Evolutionary conservation across 441 rosid species (phyloP).

Genomic region (Francoa sonchifolia): DNA sequence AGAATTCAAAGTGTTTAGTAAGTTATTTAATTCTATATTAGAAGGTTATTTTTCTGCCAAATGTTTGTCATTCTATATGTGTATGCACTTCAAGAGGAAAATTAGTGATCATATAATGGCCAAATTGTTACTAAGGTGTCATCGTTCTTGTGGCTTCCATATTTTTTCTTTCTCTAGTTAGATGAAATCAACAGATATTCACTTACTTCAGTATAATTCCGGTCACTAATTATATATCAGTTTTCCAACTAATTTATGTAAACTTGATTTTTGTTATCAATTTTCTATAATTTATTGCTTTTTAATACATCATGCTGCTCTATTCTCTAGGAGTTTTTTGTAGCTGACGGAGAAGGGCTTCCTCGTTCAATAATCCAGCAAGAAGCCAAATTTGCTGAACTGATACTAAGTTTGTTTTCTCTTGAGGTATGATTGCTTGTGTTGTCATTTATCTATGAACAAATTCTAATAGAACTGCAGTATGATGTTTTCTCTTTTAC

Average conservation of each 20-base stretch:
- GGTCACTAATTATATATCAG: no score
- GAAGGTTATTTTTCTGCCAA: neutral
- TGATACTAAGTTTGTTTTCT: conserved; percentile 60
- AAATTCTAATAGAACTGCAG: neutral
- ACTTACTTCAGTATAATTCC: no score
- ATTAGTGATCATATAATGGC: neutral
- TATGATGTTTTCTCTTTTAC: conserved; percentile 17
- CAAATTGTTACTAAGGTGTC: neutral
- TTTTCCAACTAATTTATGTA: no score
- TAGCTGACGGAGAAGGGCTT: conserved; percentile 94
- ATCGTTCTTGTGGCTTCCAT: neutral
- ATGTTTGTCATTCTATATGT: neutral
- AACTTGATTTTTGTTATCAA: neutral
- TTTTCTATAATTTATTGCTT: neutral
- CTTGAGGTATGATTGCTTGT: conserved; percentile 43
- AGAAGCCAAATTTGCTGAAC: conserved; percentile 71
- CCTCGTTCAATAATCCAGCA: conserved; percentile 75
- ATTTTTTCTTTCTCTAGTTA: no score
- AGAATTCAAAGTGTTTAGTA: no score
- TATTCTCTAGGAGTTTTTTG: conserved; percentile 63
- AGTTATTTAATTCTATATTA: no score
- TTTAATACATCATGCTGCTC: conserved; percentile 10
- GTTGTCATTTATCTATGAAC: conserved; percentile 2
- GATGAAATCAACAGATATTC: no score
- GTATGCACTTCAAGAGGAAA: no score